Conservation (phyloP, 2,329 filamentous ascomycete genomes). For the Aspergillus aculeatinus region DNA sequence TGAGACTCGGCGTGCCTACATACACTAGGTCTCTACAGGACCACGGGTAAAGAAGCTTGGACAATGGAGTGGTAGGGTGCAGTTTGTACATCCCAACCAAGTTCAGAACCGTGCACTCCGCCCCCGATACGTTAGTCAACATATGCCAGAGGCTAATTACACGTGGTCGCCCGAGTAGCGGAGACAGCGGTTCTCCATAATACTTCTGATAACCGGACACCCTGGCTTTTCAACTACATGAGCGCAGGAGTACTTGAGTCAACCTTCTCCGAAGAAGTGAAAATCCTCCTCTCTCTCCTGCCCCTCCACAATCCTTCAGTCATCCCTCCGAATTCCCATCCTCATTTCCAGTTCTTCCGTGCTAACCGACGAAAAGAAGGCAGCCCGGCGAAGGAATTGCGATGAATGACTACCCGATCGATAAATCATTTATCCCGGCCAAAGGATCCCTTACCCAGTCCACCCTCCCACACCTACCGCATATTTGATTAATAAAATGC, state of each 20-base stretch:
- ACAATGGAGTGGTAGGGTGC: background rate
- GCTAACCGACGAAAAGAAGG: background rate
- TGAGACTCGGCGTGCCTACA: no score
- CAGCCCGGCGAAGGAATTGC: no score
- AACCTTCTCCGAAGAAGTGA: no score
- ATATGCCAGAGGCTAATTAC: background rate
- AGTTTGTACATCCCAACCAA: background rate
- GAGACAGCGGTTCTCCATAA: background rate
- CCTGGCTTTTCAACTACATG: background rate
- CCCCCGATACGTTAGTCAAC: no score
- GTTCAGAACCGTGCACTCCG: background rate
- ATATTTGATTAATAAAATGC: no score
- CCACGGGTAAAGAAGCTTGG: background rate
- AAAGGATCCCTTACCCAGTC: no score
- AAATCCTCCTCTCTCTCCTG: no score
- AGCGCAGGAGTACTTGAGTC: no score
- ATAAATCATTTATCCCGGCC: no score
- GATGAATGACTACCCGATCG: no score
- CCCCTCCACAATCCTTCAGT: background rate
- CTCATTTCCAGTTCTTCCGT: background rate
- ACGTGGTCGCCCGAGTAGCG: background rate
- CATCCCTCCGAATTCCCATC: background rate
- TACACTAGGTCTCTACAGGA: no score
- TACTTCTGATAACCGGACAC: background rate
- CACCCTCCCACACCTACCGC: no score